Evolutionary conservation across 2,329 filamentous ascomycete species (phyloP), one percentile per base, ranked within the genome.

Genomic region (Monilinia vaccinii-corymbosi): DNA sequence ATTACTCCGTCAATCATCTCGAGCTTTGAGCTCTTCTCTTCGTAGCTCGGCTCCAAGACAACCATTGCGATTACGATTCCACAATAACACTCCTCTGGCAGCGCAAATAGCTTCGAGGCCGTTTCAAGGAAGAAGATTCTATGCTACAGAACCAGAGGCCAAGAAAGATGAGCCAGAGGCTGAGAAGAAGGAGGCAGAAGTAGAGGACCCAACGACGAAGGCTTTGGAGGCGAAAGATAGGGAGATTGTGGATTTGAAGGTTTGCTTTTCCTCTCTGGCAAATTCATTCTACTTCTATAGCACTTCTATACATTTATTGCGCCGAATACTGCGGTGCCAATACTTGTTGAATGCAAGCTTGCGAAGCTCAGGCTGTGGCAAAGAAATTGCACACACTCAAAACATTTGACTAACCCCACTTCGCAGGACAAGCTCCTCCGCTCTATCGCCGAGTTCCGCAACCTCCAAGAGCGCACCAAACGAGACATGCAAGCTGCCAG

Each of bases 371-470:
- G 14, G 13, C 13, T 34, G n/a, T 40, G 40, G 31, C 42, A 55
- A 28, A 55, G 32, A 8, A n/a, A 38, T 40, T 44, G 9, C 49
- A 47, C 25, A 28, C 62, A 36, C 14, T 58, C 18, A 53, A 58
- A 56, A 11, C 31, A 36, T 45, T 53, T 23, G n/a, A 14, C 51
- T 57, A 62, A 52, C 58, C 44, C 61, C 50, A 40, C 46, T 40
- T 23, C n/a, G 45, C 62, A 97, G 94, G 94, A 97, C 77, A 94
- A 91, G 79, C 95, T 91, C 76, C 83, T 97, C 65, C 93, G 94
- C 73, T 88, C 89, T 59, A 86, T 97, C 65, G 94, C 94, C 76
- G 94, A 99, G 71, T 97, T 95, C 83, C 91, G 91, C 73, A 99
- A 97, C 78, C 88, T 99, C 56, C 93, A 97, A 79, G 91, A 97